phyloP scores from a whole-genome alignment of 2,329 filamentous ascomycete species.

The Aspergillus sp. region DNA sequence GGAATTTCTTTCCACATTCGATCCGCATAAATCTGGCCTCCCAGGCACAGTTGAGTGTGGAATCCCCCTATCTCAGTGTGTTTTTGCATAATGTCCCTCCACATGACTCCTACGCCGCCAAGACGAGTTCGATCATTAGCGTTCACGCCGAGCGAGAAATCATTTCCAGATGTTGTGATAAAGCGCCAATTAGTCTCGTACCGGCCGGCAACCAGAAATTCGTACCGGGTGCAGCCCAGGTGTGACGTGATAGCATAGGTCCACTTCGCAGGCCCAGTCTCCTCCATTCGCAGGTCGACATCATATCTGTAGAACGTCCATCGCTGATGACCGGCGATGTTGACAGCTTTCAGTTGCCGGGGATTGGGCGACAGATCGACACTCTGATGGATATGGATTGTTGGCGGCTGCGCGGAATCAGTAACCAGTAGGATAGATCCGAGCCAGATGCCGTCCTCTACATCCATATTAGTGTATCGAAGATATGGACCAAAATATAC shows the following conservation, averaged over 20 bases:
- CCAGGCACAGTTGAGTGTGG: conserved; percentile 83
- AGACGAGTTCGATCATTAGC: conserved; percentile 77
- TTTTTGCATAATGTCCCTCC: conserved; percentile 97
- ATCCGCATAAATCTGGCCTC: conserved; percentile 93
- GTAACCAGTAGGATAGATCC: conserved; percentile 91
- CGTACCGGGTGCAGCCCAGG: conserved; percentile 93
- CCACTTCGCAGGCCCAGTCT: conserved; percentile 71
- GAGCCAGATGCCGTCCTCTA: conserved; percentile 82
- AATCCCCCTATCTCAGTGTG: conserved; percentile 94
- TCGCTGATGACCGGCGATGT: conserved; percentile 80
- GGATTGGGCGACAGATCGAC: conserved; percentile 87
- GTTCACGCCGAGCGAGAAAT: conserved; percentile 82
- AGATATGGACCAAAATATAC: conserved; percentile 98
- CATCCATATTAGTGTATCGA: conserved; percentile 92
- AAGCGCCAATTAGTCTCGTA: conserved; percentile 92
- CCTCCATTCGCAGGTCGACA: conserved; percentile 80
- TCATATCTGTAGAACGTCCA: conserved; percentile 98
- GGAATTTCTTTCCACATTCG: conserved; percentile 94
- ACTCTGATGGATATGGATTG: conserved; percentile 89
- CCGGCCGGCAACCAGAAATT: conserved; percentile 87
- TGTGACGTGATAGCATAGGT: conserved; percentile 98
- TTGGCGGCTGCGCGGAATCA: conserved; percentile 83
- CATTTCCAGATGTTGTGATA: conserved; percentile 90
- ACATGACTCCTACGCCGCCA: conserved; percentile 90
- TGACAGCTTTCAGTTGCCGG: conserved; percentile 70